Evolutionary conservation across 371 early-diverging fungal species (phyloP), one percentile per base, ranked within the genome.

Genomic region (Sporodiniella umbellata): DNA sequence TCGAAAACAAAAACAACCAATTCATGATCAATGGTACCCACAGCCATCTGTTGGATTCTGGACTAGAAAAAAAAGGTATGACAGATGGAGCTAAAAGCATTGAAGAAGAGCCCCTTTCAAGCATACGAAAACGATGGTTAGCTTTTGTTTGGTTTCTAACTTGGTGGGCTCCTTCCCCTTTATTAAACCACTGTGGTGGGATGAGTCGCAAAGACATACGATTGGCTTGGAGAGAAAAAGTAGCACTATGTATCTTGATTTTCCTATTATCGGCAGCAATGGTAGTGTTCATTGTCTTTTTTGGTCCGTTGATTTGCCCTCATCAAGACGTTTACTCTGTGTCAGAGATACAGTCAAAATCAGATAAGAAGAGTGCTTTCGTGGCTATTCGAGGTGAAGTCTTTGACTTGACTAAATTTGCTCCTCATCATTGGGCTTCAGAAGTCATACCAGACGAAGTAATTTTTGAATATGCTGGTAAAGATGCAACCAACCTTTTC

Each of bases 191-290:
- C 31, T 76, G 84, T 60, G 88, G 85, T 52, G 74, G 79, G 28
- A 88, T 90, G 81, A 76, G 78, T 51, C 75, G 79, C 10, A 63
- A 63, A 25, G 93, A 95, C 62, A 80, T 89, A 40, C 84, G 85
- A 23, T 75, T 91, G 55, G 94, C 95, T 4, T 95, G 95, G 95
- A 79, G 94, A 47, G 95, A 95, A 64, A 93, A 95, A 71, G 81
- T 95, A 3, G 85, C 93, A 0, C 77, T 96, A 12, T 93, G 91
- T 56, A 60, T 89, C 51, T 56, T 95, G 38, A 92, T 96, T 53
- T 68, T 87, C 38, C 55, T 90, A 21, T 53, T 89, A 54, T 89
- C 87, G 45, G 71, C 78, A 12, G 56, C 79, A 35, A 83, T 92
- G 53, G 75, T 95, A 11, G 88, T 94, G 60, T 90, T 88, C 59